Base-by-base conservation (phyloP, 371 early-diverging fungal species). In the Rhizopus stolonifer region DNA sequence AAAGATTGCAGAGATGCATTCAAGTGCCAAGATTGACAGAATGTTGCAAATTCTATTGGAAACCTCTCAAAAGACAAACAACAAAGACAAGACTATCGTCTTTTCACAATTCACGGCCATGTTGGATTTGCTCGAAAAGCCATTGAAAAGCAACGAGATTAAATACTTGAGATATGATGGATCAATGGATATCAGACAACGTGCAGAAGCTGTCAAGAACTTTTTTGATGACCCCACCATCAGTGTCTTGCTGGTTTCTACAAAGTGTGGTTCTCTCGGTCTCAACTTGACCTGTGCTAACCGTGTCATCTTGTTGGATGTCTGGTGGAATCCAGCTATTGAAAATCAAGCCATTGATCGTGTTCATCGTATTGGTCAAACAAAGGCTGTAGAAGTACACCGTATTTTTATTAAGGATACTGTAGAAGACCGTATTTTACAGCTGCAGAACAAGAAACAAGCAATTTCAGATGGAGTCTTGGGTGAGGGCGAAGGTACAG, bases 311-410 rank as follows among this genome's bases (percentile, higher is more conserved):
- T 32, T 82, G 3, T 46, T 83, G 54, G 87, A 90, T 61, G 65
- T 81, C 24, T 88, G 88, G 85, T 89, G 86, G 84, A 86, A 87
- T 60, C 78, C 70, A 11, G 75, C 72, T 1, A 65, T 82, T 5
- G 83, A 86, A 53, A 72, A 80, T 25, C 86, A 87, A 61, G 88
- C 89, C 4, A 87, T 89, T 61, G 89, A 88, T 59, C 78, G 91
- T 44, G 95, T 95, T 0, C 99, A 99, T 75, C 86, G 99, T 47
- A 82, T 99, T 58, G 99, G 99, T 5, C 99, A 99, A 69, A 94
- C 89, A 5, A 87, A 88, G 42, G 2, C 44, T 7, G 58, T 58
- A 0, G 54, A 56, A 2, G 58, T 63, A 17, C 57, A 66, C 43
- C 62, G 67, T 43, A 52, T 58, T 2, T 61, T 67, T 31, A 56